These are phyloP conservation scores for Camellia sinensis DNA, from an alignment of 148 eudicot genomes.

Conservation along the genomic window DNA sequence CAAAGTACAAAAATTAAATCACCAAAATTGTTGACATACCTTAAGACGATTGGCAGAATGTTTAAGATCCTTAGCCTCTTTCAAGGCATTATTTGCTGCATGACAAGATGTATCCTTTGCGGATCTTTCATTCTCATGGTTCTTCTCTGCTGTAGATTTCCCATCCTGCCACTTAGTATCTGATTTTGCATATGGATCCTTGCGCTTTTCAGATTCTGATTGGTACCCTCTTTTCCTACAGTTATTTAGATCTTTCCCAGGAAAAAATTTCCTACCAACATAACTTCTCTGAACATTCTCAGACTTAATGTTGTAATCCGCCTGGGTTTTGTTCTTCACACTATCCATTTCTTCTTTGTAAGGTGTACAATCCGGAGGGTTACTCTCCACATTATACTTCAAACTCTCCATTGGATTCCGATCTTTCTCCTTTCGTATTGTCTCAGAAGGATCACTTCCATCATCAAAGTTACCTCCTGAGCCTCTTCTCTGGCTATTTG, in stretches of 20 bases:
- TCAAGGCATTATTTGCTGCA: slow-evolving; percentile 44
- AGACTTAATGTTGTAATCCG: slow-evolving; percentile 14
- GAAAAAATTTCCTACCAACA: slow-evolving; percentile 15
- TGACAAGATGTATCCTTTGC: slow-evolving; percentile 17
- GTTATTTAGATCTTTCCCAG: slow-evolving; percentile 14
- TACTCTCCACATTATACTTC: slow-evolving; percentile 12
- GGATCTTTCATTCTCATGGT: not conserved
- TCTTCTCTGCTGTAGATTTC: slow-evolving; percentile 13
- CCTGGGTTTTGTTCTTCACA: slow-evolving; percentile 22
- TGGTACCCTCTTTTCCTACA: slow-evolving; percentile 11
- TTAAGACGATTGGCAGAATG: slow-evolving; percentile 46
- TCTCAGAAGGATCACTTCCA: not conserved
- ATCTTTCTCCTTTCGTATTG: slow-evolving; percentile 5
- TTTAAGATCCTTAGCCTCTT: slow-evolving; percentile 45
- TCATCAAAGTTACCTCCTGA: not conserved
- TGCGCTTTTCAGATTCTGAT: slow-evolving; percentile 5
- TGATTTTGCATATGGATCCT: slow-evolving; percentile 13
- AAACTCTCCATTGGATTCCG: not conserved
- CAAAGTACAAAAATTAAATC: not conserved
- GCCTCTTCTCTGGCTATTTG: not conserved
- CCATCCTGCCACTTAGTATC: slow-evolving; percentile 10
- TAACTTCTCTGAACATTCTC: slow-evolving; percentile 19
- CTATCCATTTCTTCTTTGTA: slow-evolving; percentile 20
- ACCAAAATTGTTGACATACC: slow-evolving; percentile 20
- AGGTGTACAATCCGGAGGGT: slow-evolving; percentile 12